phyloP scores from a whole-genome alignment of 345 rosid species.

The Eucalyptus fibrosa region DNA sequence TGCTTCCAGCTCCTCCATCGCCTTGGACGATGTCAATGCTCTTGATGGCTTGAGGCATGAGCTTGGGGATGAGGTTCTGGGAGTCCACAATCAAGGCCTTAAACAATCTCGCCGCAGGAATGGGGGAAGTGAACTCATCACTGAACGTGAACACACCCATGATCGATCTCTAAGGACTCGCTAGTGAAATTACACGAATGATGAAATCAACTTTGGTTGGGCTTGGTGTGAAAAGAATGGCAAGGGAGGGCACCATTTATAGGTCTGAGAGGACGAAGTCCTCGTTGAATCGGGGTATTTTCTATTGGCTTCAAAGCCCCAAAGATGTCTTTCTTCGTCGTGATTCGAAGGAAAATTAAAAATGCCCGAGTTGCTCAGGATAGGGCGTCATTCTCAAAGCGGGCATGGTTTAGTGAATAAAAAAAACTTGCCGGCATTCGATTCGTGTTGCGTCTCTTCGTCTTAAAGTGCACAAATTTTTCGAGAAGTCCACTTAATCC shows the following conservation, averaged over 20 bases:
- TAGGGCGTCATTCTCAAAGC: background rate
- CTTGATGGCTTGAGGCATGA: constrained; percentile 18
- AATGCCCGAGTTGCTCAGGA: background rate
- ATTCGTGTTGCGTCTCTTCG: background rate
- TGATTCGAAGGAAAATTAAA: background rate
- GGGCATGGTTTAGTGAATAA: background rate
- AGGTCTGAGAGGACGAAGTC: background rate
- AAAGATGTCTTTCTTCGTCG: background rate
- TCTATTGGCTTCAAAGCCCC: background rate
- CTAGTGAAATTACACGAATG: background rate
- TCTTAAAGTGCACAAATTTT: background rate
- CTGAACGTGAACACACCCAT: constrained; percentile 12
- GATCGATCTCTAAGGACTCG: background rate
- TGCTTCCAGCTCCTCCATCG: constrained; percentile 26
- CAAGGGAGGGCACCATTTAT: background rate
- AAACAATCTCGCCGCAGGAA: constrained; percentile 16
- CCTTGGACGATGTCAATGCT: constrained; percentile 12
- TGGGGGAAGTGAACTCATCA: background rate
- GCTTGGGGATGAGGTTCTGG: constrained; percentile 9
- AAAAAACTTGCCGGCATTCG: background rate
- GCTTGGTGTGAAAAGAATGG: background rate
- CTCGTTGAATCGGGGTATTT: background rate
- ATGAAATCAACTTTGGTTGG: background rate
- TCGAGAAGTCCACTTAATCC: background rate
- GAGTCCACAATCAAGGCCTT: constrained; percentile 11